Evolutionary conservation across 1,284 basidiomycete genomes (phyloP).

Genomic region (Puccinia triticina): DNA sequence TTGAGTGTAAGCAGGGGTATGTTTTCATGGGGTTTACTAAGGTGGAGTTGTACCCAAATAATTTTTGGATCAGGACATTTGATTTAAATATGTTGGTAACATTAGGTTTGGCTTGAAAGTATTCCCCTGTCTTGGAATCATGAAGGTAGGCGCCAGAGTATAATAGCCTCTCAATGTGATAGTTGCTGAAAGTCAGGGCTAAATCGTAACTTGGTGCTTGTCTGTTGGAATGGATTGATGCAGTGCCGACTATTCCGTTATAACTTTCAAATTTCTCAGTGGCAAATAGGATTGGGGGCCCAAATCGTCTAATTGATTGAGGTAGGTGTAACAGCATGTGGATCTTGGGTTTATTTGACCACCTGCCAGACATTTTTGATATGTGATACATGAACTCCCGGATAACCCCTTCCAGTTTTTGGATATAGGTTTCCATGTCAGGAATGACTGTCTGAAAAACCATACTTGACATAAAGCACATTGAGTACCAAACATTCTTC

Average conservation of each 20-base stretch:
- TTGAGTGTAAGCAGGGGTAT: background rate
- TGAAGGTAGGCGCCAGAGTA: background rate
- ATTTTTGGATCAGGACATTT: background rate
- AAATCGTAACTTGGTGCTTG: background rate
- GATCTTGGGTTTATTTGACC: slow-evolving; percentile 63
- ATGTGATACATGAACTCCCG: slow-evolving; percentile 8
- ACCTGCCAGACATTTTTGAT: slow-evolving; percentile 49
- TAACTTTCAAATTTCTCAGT: slow-evolving; percentile 43
- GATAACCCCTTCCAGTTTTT: background rate
- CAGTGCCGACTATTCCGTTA: background rate
- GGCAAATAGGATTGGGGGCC: background rate
- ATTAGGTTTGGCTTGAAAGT: too few relatives aligned
- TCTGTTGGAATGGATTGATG: slow-evolving; percentile 23
- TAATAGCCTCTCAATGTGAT: background rate
- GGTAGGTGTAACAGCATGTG: slow-evolving; percentile 56
- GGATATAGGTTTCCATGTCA: slow-evolving; percentile 59
- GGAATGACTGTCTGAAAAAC: slow-evolving; percentile 57
- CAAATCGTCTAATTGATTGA: slow-evolving; percentile 52
- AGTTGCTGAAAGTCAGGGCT: background rate
- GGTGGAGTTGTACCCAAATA: background rate
- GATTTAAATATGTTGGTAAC: background rate
- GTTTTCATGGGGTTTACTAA: background rate
- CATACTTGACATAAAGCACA: slow-evolving; percentile 56
- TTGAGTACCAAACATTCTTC: slow-evolving; percentile 58
- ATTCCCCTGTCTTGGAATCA: background rate